Base-by-base conservation (phyloP, 1,284 basidiomycete genomes). In the Inonotus obliquus region DNA sequence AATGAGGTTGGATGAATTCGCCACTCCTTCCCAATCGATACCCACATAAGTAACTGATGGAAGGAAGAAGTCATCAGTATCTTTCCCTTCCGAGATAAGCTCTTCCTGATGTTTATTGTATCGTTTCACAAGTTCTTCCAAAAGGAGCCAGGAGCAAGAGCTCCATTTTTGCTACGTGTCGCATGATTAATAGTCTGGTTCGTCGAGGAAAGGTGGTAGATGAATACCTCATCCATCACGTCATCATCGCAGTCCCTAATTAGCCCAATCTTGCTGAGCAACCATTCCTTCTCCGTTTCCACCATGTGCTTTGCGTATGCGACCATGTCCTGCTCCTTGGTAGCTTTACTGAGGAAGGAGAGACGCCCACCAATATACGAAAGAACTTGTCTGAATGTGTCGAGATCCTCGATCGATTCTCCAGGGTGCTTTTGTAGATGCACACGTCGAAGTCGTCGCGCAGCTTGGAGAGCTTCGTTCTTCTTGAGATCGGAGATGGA, bases 201-300 rank as follows among this genome's bases (percentile, higher is more conserved):
- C 4, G 45, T 54, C 41, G 41, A n/a, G 44, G 17, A 9, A 21
- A 10, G n/a, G 32, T n/a, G 13, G 4, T 27, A 53, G 2, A n/a
- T 6, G 45, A 67, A 27, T 63, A 86, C 86, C 77, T 90, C 89
- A 70, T 89, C 86, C 89, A 92, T 91, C 51, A 93, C 90, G 73
- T 94, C 90, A 74, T 92, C 91, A 70, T 93, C 91, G 69, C 85
- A 86, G 69, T 94, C 91, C 6, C 82, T 81, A 53, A 83, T 83
- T 67, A 78, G 72, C 69, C 89, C 90, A 57, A 92, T 86, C 70
- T 85, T 83, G 67, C 85, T 88, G 44, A 86, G 74, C 35, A 92
- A 74, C 90, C 89, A 93, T 25, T 81, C 85, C 69, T 89, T 90
- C 74, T 94, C 92, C n/a, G 83, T 79, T 17, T 76, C 68, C 14